Evolutionary conservation across 495 filamentous ascomycete genomes (phyloP).

Genomic region (Pyrenula aspistea): DNA sequence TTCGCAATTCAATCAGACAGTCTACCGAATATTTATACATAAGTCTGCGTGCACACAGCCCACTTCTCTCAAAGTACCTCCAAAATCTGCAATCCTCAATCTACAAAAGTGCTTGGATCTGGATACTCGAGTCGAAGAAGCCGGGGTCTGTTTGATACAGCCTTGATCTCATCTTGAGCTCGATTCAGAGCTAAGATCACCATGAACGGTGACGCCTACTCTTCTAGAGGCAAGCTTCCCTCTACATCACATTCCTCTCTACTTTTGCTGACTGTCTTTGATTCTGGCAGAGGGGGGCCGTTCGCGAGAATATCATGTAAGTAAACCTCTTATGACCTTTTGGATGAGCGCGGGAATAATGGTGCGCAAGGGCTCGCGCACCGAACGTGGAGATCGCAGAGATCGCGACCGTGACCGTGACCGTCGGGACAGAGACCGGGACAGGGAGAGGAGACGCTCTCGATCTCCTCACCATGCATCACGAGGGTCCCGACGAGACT

Average conservation of each 20-base stretch:
- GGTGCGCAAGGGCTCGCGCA: slow-evolving; percentile 1
- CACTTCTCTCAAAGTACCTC: background rate
- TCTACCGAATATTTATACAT: too few species aligned
- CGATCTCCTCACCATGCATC: slow-evolving; percentile 60
- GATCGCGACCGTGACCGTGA: slow-evolving; percentile 37
- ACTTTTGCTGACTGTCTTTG: slow-evolving; percentile 13
- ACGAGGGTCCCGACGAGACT: slow-evolving; percentile 46
- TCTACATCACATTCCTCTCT: slow-evolving; percentile 2
- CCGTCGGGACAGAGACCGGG: slow-evolving; percentile 39
- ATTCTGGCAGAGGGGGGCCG: slow-evolving; percentile 48
- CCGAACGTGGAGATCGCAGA: slow-evolving; percentile 24
- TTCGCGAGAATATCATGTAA: slow-evolving; percentile 63
- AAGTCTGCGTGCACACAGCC: too few species aligned
- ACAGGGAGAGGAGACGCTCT: slow-evolving; percentile 55
- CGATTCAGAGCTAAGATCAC: slow-evolving; percentile 20
- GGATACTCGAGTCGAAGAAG: too few species aligned
- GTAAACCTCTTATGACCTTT: slow-evolving; percentile 13
- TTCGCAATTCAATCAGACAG: too few species aligned
- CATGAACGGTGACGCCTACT: slow-evolving; percentile 86
- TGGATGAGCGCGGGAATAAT: background rate
- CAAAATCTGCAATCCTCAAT: background rate
- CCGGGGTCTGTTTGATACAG: too few species aligned
- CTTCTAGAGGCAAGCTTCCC: slow-evolving; percentile 54
- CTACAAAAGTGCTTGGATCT: background rate
- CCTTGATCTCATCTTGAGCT: background rate